phyloP scores from a whole-genome alignment of 768 basidiomycete genomes.

The Lanmaoa pseudosensibilis region DNA sequence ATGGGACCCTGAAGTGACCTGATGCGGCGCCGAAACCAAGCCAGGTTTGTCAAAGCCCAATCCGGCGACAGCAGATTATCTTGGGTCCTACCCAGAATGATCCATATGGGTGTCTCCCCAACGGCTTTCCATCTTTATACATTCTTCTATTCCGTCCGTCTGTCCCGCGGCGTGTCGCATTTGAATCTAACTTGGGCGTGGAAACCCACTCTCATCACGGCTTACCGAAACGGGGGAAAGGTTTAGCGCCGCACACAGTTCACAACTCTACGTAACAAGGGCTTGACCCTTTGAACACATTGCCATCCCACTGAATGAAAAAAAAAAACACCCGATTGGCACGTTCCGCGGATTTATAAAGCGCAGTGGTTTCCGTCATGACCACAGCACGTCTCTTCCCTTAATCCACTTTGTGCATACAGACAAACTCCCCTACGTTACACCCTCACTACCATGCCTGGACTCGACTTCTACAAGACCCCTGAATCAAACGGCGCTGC shows the following conservation, averaged over 20 bases:
- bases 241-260: conserved; percentile 10
- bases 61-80: neutral
- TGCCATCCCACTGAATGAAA: conserved; percentile 8
- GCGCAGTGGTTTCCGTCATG: neutral
- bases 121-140: conserved; percentile 13
- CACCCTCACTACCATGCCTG: conserved; percentile 29
- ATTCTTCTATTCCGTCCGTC: conserved; percentile 13
- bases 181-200: conserved; percentile 7
- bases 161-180: conserved; percentile 26
- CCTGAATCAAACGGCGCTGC: conserved; percentile 4
- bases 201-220: neutral
- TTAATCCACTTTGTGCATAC: conserved; percentile 27
- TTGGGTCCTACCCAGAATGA: neutral
- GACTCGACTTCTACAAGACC: conserved; percentile 34
- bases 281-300: conserved; percentile 23
- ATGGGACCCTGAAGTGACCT: conserved; percentile 17
- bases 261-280: conserved; percentile 24
- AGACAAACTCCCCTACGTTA: conserved; percentile 5
- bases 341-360: conserved; percentile 24
- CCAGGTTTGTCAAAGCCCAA: conserved; percentile 3
- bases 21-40: conserved; percentile 6
- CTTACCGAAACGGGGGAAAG: conserved; percentile 11
- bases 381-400: neutral
- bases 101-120: conserved; percentile 6
- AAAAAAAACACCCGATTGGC: conserved; percentile 17